These are phyloP conservation scores for Simplicillium sp. DNA, from an alignment of 2,329 filamentous ascomycete species.

Conservation along the genomic window DNA sequence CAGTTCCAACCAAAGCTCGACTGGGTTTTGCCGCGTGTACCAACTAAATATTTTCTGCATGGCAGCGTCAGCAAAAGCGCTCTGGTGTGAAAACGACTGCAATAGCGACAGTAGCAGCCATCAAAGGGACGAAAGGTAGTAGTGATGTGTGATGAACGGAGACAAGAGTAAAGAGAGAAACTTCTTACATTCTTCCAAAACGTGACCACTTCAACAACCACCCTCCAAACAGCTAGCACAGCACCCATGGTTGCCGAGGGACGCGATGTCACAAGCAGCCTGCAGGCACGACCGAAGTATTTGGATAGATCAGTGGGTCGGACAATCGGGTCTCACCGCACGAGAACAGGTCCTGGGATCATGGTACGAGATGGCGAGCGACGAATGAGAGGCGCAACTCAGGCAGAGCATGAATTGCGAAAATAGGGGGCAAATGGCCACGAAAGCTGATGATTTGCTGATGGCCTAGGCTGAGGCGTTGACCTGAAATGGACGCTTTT, in stretches of 20 bases:
- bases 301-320: background rate
- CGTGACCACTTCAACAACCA: conserved; percentile 50
- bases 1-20: conserved; percentile 55
- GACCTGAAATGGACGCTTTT: background rate
- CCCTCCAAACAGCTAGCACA: conserved; percentile 40
- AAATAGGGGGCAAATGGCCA: too few species aligned
- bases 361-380: conserved; percentile 1
- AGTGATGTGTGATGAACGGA: conserved; percentile 1
- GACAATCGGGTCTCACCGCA: too few species aligned
- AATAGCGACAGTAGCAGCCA: conserved; percentile 5
- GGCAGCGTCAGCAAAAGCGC: conserved; percentile 12
- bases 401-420: conserved; percentile 1
- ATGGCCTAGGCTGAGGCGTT: too few species aligned
- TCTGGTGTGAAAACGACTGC: conserved; percentile 13
- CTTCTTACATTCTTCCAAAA: conserved; percentile 54
- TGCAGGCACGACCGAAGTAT: conserved; percentile 6
- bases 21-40: conserved; percentile 55
- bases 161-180: conserved; percentile 3
- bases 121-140: conserved; percentile 10
- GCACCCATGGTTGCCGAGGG: conserved; percentile 31
- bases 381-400: background rate
- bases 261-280: conserved; percentile 19
- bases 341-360: too few species aligned
- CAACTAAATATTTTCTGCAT: conserved; percentile 57
- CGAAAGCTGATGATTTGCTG: too few species aligned